Base-by-base conservation (phyloP, 345 rosid genomes). In the Linum tenue region DNA sequence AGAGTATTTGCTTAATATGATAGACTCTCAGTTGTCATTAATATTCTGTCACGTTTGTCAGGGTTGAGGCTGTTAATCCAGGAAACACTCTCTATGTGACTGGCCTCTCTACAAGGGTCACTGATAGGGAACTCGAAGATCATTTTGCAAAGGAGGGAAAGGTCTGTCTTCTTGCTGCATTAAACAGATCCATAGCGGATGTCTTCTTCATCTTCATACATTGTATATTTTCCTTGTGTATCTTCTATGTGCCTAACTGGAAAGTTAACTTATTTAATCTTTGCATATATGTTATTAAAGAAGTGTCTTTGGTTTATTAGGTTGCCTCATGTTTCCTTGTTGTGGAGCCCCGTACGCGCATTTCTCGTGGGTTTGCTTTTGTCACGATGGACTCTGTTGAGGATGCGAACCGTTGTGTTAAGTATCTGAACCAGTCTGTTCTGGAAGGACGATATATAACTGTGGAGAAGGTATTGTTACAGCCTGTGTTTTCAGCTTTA, bases 91-190 rank as follows among this genome's bases (percentile, higher is more conserved):
- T 94, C 57, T 94, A 90, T 74, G 97, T 94, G 63, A 94, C 99
- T 60, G 99, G 99, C 50, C 74, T 94, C 59, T 94, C 99, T 41
- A 86, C 97, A 50, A 85, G 97, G 69, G 99, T 94, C 62, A 82
- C 92, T 0, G 92, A 94, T 56, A 84, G 86, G 81, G 95, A 85
- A 37, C 92, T 94, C 7, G 91, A 90, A 73, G 85, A 92, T 16
- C 99, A 94, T 78, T 94, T 94, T 81, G 75, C 96, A 4, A 94
- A 86, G 86, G 99, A 94, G 76, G 99, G 99, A 69, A 94, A 94
- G 97, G 99, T 94, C 41, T 12, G 5, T n/a, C 63, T 74, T 12
- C n/a, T 11, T 40, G n/a, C 40, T 38, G n/a, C 6, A 22, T 7
- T 57, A 17, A 22, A 37, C 16, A 59, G 8, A 48, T 48, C 14